A percentile compares a stretch with the other conserved stretches of the same genome.
Evolutionary conservation across 2,329 filamentous ascomycete species (phyloP).

Genomic region (Decorospora gaudefroyi): DNA sequence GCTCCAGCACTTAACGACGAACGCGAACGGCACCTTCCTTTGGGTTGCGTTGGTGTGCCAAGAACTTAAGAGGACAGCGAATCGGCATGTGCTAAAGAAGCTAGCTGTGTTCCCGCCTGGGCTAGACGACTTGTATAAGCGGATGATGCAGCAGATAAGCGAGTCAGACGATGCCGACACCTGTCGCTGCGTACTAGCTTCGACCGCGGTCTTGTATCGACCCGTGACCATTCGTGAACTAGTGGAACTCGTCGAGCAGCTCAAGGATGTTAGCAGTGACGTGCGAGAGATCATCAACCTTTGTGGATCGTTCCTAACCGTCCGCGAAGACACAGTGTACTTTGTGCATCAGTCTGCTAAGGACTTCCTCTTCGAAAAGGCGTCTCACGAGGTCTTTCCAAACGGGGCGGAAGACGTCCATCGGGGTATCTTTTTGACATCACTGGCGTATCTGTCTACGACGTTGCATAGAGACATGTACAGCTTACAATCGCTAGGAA

Average conservation of each 20-base stretch:
- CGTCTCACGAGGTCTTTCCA: too few species aligned
- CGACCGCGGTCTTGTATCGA: too few species aligned
- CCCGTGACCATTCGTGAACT: constrained; percentile 44
- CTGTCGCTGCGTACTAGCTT: too few species aligned
- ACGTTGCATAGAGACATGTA: too few species aligned
- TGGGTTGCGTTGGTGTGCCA: constrained; percentile 32
- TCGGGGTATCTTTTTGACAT: too few species aligned
- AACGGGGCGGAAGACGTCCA: too few species aligned
- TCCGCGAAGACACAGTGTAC: too few species aligned
- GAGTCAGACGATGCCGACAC: constrained; percentile 32
- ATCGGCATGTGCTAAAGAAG: constrained; percentile 19
- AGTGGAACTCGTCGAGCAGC: constrained; percentile 19
- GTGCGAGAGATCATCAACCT: background rate
- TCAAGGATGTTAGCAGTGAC: constrained; percentile 3
- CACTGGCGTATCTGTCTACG: too few species aligned
- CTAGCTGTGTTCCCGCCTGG: constrained; percentile 43
- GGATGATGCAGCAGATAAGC: constrained; percentile 48
- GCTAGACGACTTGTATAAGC: constrained; percentile 47
- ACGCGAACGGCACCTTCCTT: constrained; percentile 23
- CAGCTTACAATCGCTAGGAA: too few species aligned
- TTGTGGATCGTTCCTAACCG: too few species aligned
- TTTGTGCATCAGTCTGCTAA: too few species aligned
- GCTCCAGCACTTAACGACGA: constrained; percentile 29
- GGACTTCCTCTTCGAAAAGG: too few species aligned
- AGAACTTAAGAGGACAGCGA: constrained; percentile 31